These are phyloP conservation scores for Viridothelium virens DNA, from an alignment of 495 filamentous ascomycete genomes.

Conservation along the genomic window DNA sequence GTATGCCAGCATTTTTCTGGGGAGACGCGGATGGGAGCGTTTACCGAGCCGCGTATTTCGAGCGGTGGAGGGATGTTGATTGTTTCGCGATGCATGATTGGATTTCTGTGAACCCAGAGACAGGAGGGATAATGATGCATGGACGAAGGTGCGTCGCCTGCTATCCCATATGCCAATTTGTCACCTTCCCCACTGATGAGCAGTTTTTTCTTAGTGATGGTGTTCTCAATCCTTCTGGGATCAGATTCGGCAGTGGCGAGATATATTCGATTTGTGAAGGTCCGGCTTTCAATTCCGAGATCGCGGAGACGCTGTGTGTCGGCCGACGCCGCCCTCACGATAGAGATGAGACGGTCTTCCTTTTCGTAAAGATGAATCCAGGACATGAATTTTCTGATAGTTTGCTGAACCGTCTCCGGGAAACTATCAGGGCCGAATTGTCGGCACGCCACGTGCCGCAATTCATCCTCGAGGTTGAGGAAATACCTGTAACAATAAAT, in stretches of 20 bases:
- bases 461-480: conserved; percentile 68
- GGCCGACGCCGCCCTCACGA: conserved; percentile 64
- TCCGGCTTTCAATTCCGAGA: conserved; percentile 34
- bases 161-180: not conserved
- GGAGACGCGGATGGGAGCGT: conserved; percentile 48
- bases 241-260: conserved; percentile 83
- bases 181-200: not conserved
- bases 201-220: conserved; percentile 6
- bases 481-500: conserved; percentile 76
- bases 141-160: conserved; percentile 68
- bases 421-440: conserved; percentile 52
- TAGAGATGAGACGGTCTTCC: conserved; percentile 62
- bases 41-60: conserved; percentile 66
- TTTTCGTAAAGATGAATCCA: conserved; percentile 64
- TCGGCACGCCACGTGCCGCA: conserved; percentile 68
- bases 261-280: conserved; percentile 69
- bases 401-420: conserved; percentile 54
- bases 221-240: conserved; percentile 78
- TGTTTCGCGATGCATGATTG: conserved; percentile 76
- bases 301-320: conserved; percentile 59
- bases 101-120: conserved; percentile 59
- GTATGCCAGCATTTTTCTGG: conserved; percentile 68
- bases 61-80: conserved; percentile 54
- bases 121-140: conserved; percentile 58
- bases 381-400: conserved; percentile 45